A percentile compares a stretch with the other conserved stretches of the same genome.
Conservation (phyloP, 352 stramenopile genomes). For the Blastocystis sp. region DNA sequence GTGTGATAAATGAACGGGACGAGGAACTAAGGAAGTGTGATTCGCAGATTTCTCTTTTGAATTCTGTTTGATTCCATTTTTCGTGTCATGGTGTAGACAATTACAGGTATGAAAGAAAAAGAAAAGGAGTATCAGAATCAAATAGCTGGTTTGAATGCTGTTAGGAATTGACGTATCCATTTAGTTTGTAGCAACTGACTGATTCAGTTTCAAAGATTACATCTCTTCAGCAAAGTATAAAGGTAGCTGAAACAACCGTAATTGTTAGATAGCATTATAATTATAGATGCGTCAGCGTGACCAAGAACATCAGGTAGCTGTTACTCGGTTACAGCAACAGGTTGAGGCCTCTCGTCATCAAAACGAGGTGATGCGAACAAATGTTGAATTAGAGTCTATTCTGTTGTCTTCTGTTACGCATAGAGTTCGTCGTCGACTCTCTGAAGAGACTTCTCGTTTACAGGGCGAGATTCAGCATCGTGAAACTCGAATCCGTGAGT, state of each 20-base stretch:
- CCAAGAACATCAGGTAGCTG: not conserved
- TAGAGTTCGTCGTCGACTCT: slow-evolving; percentile 17
- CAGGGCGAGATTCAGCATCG: slow-evolving; percentile 31
- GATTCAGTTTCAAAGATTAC: not conserved
- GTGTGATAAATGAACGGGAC: slow-evolving; percentile 61
- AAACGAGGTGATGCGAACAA: slow-evolving; percentile 38
- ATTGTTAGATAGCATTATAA: not conserved
- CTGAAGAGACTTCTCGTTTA: not conserved
- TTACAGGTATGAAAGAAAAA: not conserved
- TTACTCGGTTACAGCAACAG: slow-evolving; percentile 29
- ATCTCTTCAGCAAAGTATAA: not conserved
- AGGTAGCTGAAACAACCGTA: not conserved
- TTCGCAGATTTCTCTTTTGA: slow-evolving; percentile 9
- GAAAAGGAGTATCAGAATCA: slow-evolving; percentile 51
- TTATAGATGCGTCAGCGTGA: not conserved
- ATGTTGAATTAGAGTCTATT: slow-evolving; percentile 7
- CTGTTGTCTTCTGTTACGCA: not conserved
- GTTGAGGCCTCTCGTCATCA: slow-evolving; percentile 10
- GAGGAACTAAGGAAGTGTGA: slow-evolving; percentile 58
- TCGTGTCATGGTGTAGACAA: not conserved
- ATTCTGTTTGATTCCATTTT: not conserved
- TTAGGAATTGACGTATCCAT: not conserved
- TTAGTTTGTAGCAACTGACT: not conserved
- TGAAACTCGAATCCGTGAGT: slow-evolving; percentile 20
- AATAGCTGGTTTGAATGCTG: not conserved